Percentiles rank a stretch among this genome's conserved stretches.
Evolutionary conservation across 768 basidiomycete genomes (phyloP).

Genomic region (Hypholoma fasciculare): DNA sequence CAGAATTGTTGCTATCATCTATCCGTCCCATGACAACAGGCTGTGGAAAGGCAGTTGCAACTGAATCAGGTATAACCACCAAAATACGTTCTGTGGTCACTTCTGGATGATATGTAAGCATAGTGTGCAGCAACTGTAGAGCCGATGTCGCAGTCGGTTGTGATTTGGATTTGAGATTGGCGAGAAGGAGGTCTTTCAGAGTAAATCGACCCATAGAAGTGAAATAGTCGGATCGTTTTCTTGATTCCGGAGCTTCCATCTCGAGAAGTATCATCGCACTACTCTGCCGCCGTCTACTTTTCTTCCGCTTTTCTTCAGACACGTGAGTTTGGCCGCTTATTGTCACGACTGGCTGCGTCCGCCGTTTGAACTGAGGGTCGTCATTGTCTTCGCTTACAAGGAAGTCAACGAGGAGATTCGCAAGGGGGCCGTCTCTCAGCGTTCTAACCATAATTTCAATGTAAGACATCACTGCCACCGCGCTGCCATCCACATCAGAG

Average conservation of each 20-base stretch:
- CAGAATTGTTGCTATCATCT: conserved; percentile 11
- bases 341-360: conserved; percentile 45
- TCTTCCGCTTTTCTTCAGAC: conserved; percentile 39
- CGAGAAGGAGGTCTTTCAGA: conserved; percentile 82
- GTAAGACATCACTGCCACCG: conserved; percentile 94
- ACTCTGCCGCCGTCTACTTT: conserved; percentile 65
- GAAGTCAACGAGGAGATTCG: conserved; percentile 73
- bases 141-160: conserved; percentile 73
- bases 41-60: conserved; percentile 74
- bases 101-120: conserved; percentile 70
- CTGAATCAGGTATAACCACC: conserved; percentile 64
- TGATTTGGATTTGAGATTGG: conserved; percentile 71
- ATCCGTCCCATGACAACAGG: conserved; percentile 38
- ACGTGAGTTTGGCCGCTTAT: conserved; percentile 35
- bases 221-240: conserved; percentile 77
- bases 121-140: conserved; percentile 76
- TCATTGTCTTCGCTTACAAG: conserved; percentile 85
- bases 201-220: conserved; percentile 89
- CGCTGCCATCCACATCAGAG: conserved; percentile 91
- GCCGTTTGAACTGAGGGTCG: conserved; percentile 46
- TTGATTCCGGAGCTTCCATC: conserved; percentile 75
- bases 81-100: conserved; percentile 68
- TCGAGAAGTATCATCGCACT: conserved; percentile 91
- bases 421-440: conserved; percentile 65
- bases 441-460: conserved; percentile 86